Base-by-base conservation (phyloP, 768 basidiomycete species). In the Punctularia strigosozonata region DNA sequence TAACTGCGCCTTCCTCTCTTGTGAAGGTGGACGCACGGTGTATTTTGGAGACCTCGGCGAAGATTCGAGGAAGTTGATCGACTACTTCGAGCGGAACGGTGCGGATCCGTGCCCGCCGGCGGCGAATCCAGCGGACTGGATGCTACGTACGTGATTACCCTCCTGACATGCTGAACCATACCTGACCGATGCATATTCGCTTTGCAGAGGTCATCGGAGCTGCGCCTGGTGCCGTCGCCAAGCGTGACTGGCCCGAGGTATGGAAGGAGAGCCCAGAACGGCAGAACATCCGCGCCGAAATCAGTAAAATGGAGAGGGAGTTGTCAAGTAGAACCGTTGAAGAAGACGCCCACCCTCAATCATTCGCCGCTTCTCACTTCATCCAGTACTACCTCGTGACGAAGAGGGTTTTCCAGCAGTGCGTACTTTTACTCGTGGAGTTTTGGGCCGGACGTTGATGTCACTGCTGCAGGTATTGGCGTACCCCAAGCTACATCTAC, bases 131-230 rank as follows among this genome's bases (percentile, higher is more conserved):
- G n/a, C n/a, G n/a, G n/a, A n/a, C n/a, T n/a, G n/a, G n/a, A n/a
- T n/a, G n/a, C n/a, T n/a, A n/a, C n/a, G n/a, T n/a, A n/a, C n/a
- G n/a, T n/a, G n/a, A n/a, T n/a, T n/a, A n/a, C n/a, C n/a, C n/a
- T n/a, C n/a, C n/a, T n/a, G n/a, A n/a, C n/a, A n/a, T n/a, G n/a
- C n/a, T n/a, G n/a, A n/a, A n/a, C n/a, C n/a, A n/a, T n/a, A n/a
- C n/a, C n/a, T n/a, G n/a, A n/a, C n/a, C n/a, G n/a, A n/a, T n/a
- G n/a, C n/a, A n/a, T n/a, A n/a, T n/a, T n/a, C n/a, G n/a, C n/a
- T n/a, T n/a, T n/a, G n/a, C 90, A 3, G 80, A 84, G 40, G 84
- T 79, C n/a, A 89, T 89, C 43, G 88, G 89, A 44, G 85, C 87
- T 40, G 86, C 86, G 36, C 69, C 83, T 32, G 67, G 78, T 8